phyloP scores from a whole-genome alignment of 2,329 filamentous ascomycete species.

The Leptosphaerulina australis region DNA sequence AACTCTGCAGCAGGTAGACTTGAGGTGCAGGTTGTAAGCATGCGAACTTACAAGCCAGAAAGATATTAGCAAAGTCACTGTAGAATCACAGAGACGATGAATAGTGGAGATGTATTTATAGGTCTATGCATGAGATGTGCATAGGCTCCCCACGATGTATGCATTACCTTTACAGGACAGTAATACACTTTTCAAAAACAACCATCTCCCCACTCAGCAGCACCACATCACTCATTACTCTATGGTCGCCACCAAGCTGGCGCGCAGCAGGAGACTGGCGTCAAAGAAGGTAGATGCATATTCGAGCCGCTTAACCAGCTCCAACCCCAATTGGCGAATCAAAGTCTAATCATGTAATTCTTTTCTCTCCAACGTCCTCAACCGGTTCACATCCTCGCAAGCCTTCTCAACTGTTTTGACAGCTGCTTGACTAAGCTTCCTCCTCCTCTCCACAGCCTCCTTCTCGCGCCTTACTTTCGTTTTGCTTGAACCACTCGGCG shows the following conservation, averaged over 20 bases:
- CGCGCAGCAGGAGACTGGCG: too few species aligned
- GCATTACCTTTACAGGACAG: conserved; percentile 22
- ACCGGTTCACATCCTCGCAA: conserved; percentile 65
- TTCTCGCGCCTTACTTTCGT: conserved; percentile 92
- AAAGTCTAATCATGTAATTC: conserved; percentile 39
- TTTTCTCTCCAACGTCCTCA: conserved; percentile 52
- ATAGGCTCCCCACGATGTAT: conserved; percentile 16
- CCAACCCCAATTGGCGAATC: conserved; percentile 9
- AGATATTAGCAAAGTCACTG: neutral
- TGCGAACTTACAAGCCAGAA: too few species aligned
- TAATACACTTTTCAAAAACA: conserved; percentile 8
- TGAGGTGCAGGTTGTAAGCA: too few species aligned
- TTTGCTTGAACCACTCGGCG: conserved; percentile 88
- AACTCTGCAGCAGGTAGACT: neutral
- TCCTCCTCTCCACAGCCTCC: conserved; percentile 79
- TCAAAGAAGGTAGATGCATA: too few species aligned
- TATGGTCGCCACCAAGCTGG: too few species aligned
- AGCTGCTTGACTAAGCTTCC: conserved; percentile 70
- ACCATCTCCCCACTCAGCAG: neutral
- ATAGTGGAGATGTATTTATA: conserved; percentile 11
- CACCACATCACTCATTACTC: conserved; percentile 4
- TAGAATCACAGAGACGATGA: neutral
- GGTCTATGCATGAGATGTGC: conserved; percentile 4
- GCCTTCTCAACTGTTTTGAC: conserved; percentile 71
- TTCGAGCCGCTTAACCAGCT: neutral